Evolutionary conservation across 805 yeast species (phyloP), one percentile per base, ranked within the genome.

Genomic region (Kuraishia borneana): DNA sequence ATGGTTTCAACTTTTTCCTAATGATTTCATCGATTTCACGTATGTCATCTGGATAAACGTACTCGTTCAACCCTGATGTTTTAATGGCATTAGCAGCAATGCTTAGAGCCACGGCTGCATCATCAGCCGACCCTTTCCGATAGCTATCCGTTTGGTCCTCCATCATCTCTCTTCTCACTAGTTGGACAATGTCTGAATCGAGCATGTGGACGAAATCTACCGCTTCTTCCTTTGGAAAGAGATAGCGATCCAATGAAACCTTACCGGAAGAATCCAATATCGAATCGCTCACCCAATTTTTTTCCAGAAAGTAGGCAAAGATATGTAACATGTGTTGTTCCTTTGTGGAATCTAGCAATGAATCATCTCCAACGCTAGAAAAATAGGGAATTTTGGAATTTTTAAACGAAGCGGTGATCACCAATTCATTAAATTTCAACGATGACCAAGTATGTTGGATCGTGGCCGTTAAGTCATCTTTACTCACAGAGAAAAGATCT

Each of bases 191-290:
- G 23, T 60, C 65, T n/a, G 41, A 43, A 29, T 60, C 63, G 2
- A 50, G 39, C n/a, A 53, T 34, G 27, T 49, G 53, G n/a, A 36
- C 43, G 35, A 59, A 58, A 9, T 33, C 26, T 5, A 61, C 51
- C 9, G 38, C 43, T 36, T 62, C 68, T 35, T 60, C 62, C 2
- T 37, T 34, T 1, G 68, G 67, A 36, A 60, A 60, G 20, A 62
- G 30, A 13, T 59, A 36, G 14, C 52, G 45, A 29, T 58, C 57
- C 10, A 60, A 47, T 35, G 32, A 39, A 16, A 23, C 26, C 17
- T 12, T 13, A 10, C 26, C 21, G 6, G 21, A 13, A 44, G 21
- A 39, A 13, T 3, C 38, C 43, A 16, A 34, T 13, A 16, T 31
- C 31, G 26, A 13, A 13, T 17, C 30, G 23, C 42, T 39, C 10